phyloP scores from a whole-genome alignment of 495 filamentous ascomycete genomes.

The Lasiosphaeris hirsuta region DNA sequence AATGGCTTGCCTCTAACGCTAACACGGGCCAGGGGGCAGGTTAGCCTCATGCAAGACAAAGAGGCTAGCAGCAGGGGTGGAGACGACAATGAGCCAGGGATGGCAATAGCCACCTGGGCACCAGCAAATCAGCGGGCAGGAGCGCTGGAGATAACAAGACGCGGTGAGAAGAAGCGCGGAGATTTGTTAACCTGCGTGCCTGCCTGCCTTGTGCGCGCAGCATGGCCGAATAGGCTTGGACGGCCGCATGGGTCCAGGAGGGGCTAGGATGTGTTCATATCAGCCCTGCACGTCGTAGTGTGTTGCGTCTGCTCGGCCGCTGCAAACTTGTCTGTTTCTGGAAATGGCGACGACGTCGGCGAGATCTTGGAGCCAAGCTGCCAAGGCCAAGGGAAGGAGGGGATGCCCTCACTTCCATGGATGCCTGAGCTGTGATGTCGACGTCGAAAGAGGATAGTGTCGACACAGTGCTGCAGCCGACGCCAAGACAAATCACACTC shows the following conservation, averaged over 20 bases:
- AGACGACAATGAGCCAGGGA: neutral
- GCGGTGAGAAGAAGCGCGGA: conserved; percentile 15
- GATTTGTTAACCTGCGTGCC: conserved; percentile 4
- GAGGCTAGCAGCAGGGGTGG: conserved; percentile 6
- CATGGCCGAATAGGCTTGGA: neutral
- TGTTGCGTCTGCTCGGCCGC: neutral
- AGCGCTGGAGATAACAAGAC: conserved; percentile 15
- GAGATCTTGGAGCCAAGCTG: no score
- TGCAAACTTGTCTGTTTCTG: conserved; percentile 2
- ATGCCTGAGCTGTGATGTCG: neutral
- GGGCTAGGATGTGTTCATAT: neutral
- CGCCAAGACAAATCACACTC: conserved; percentile 5
- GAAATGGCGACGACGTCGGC: neutral
- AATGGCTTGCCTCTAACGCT: conserved; percentile 11
- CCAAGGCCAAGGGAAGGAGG: no score
- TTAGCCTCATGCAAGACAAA: conserved; percentile 16
- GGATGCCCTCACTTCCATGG: neutral
- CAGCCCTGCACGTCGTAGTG: neutral
- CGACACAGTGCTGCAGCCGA: conserved; percentile 11
- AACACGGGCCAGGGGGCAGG: conserved; percentile 11
- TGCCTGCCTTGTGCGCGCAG: no score
- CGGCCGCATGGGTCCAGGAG: neutral
- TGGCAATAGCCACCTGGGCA: neutral
- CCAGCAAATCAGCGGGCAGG: conserved; percentile 2
- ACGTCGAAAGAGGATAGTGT: conserved; percentile 1